These are phyloP conservation scores for Exophiala alcalophila DNA, from an alignment of 2,329 filamentous ascomycete species.

Conservation along the genomic window DNA sequence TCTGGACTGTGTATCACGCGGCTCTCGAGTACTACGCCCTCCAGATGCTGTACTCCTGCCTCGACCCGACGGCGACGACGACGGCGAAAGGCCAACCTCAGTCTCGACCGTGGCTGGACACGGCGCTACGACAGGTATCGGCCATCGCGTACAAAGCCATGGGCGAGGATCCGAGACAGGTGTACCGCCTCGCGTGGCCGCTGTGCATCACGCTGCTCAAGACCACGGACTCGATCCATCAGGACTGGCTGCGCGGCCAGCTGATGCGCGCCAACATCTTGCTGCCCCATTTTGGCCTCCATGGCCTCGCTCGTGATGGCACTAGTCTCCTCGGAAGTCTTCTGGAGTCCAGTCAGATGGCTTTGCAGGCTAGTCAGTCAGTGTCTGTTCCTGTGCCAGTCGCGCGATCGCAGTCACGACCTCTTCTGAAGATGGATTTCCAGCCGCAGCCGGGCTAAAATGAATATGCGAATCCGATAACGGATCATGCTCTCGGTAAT, in stretches of 20 bases:
- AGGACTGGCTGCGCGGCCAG: conserved; percentile 35
- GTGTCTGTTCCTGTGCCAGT: too few species aligned
- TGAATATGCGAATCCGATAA: too few species aligned
- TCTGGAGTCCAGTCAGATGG: too few species aligned
- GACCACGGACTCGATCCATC: conserved; percentile 33
- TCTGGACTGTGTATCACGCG: conserved; percentile 38
- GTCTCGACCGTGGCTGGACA: conserved; percentile 30
- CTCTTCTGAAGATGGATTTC: too few species aligned
- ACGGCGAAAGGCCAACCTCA: too few species aligned
- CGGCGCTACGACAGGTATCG: conserved; percentile 34
- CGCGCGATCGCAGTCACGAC: too few species aligned
- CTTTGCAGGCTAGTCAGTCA: too few species aligned
- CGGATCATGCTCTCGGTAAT: too few species aligned
- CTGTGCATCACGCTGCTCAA: conserved; percentile 37
- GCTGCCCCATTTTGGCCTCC: conserved; percentile 8
- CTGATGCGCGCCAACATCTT: conserved; percentile 21
- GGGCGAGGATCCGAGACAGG: conserved; percentile 32
- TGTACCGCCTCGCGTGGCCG: conserved; percentile 37
- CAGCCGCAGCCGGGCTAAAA: too few species aligned
- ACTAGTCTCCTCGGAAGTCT: conserved; percentile 5
- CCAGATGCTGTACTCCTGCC: conserved; percentile 36
- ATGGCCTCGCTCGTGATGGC: conserved; percentile 3
- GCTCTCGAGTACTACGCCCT: conserved; percentile 36
- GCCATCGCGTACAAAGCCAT: conserved; percentile 37
- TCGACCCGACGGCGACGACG: conserved; percentile 29